phyloP scores from a whole-genome alignment of 495 filamentous ascomycete species.

The Podospora fimiseda region DNA sequence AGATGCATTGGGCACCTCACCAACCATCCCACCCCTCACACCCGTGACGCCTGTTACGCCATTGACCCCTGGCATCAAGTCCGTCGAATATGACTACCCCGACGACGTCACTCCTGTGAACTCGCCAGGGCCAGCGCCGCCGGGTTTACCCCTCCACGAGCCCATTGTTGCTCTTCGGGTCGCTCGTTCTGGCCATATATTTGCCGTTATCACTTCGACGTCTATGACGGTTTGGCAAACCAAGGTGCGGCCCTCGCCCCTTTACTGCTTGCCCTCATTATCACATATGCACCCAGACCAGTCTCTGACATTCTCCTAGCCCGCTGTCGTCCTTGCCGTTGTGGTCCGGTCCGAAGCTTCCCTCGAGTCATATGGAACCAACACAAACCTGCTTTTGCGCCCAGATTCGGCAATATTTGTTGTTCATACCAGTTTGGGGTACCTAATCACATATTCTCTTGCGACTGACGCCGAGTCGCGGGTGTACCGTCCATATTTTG shows the following conservation, averaged over 20 bases:
- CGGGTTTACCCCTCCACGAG: conserved; percentile 36
- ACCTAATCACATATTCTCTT: conserved; percentile 89
- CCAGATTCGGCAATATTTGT: conserved; percentile 89
- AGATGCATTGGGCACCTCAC: conserved; percentile 21
- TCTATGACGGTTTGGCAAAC: conserved; percentile 92
- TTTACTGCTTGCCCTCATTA: conserved; percentile 17
- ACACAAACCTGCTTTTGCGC: conserved; percentile 75
- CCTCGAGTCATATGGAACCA: conserved; percentile 74
- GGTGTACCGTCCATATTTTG: conserved; percentile 78
- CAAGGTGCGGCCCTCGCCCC: conserved; percentile 51
- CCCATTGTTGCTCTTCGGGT: conserved; percentile 68
- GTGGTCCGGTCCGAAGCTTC: conserved; percentile 76
- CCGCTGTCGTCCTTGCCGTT: conserved; percentile 78
- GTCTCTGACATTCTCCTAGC: conserved; percentile 47
- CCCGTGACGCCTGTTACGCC: conserved; percentile 43
- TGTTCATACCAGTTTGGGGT: conserved; percentile 82
- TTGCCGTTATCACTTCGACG: conserved; percentile 78
- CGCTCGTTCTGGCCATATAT: conserved; percentile 76
- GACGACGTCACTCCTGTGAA: conserved; percentile 20
- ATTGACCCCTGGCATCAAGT: conserved; percentile 45
- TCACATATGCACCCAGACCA: not conserved
- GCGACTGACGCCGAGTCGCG: conserved; percentile 73
- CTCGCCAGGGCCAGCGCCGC: conserved; percentile 3
- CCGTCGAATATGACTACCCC: conserved; percentile 44
- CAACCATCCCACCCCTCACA: conserved; percentile 26